A percentile compares a stretch with the other conserved stretches of the same genome.
phyloP scores from a whole-genome alignment of 495 filamentous ascomycete species.

The Sporormia fimetaria region DNA sequence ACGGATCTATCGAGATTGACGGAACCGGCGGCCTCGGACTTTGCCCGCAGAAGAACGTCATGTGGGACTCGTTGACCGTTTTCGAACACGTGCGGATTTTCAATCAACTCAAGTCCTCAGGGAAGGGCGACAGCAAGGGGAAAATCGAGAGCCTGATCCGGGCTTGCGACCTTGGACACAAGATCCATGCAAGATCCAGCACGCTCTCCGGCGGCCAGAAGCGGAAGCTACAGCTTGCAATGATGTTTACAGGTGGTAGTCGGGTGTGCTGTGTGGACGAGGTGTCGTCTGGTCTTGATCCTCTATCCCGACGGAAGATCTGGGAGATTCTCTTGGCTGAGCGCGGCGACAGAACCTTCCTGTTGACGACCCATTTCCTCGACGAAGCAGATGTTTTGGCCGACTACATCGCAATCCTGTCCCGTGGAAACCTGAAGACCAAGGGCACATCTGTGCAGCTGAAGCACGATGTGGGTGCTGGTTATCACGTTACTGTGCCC shows the following conservation, averaged over 20 bases:
- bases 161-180: constrained; percentile 64
- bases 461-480: constrained; percentile 36
- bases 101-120: constrained; percentile 59
- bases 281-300: constrained; percentile 73
- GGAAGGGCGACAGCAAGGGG: constrained; percentile 32
- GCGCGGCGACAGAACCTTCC: constrained; percentile 63
- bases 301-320: constrained; percentile 68
- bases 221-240: constrained; percentile 75
- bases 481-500: constrained; percentile 52
- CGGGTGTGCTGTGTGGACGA: constrained; percentile 83
- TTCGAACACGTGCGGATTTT: constrained; percentile 73
- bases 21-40: constrained; percentile 69
- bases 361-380: constrained; percentile 62
- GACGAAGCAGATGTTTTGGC: constrained; percentile 36
- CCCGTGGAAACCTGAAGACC: constrained; percentile 32
- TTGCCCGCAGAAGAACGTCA: constrained; percentile 70
- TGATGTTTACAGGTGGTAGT: constrained; percentile 89
- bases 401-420: constrained; percentile 34
- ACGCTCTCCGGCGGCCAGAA: constrained; percentile 84
- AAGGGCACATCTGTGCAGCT: constrained; percentile 33
- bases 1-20: constrained; percentile 61
- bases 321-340: constrained; percentile 85
- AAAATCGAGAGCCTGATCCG: constrained; percentile 50
- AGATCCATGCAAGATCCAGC: constrained; percentile 53
- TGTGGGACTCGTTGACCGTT: constrained; percentile 79